A percentile compares a stretch with the other conserved stretches of the same genome.
Conservation (phyloP, 768 basidiomycete species). For the Clitopilus hobsonii region DNA sequence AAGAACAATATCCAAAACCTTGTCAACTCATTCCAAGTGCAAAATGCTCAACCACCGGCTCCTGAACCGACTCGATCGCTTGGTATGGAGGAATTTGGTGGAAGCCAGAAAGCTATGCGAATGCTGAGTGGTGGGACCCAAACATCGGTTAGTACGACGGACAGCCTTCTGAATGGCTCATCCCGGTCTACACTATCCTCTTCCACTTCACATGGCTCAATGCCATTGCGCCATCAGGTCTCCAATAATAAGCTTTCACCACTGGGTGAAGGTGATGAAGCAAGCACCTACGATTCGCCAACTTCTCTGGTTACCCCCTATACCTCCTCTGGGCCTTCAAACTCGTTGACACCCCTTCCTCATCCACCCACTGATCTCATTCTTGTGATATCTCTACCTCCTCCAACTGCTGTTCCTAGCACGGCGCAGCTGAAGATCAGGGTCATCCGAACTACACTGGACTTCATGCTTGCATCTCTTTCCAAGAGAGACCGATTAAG, state of each 20-base stretch:
- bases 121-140: conserved; percentile 76
- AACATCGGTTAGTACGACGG: conserved; percentile 60
- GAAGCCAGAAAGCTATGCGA: conserved; percentile 69
- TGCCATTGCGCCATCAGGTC: conserved; percentile 30
- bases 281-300: conserved; percentile 53
- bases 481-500: conserved; percentile 78
- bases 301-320: conserved; percentile 64
- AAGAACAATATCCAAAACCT: conserved; percentile 75
- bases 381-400: conserved; percentile 84
- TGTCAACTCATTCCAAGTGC: conserved; percentile 65
- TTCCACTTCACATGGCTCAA: conserved; percentile 65
- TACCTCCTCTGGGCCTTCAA: conserved; percentile 69
- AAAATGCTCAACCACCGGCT: conserved; percentile 32
- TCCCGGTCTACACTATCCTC: conserved; percentile 70
- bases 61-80: conserved; percentile 35
- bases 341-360: conserved; percentile 73
- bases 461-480: conserved; percentile 78
- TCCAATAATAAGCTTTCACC: conserved; percentile 52
- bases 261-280: conserved; percentile 69
- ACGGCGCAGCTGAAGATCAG: conserved; percentile 84
- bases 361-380: conserved; percentile 92
- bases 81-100: conserved; percentile 75
- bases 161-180: conserved; percentile 65
- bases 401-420: conserved; percentile 63
- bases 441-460: conserved; percentile 83